Base-by-base conservation (phyloP, 768 basidiomycete genomes). In the Lactifluus piperatus region DNA sequence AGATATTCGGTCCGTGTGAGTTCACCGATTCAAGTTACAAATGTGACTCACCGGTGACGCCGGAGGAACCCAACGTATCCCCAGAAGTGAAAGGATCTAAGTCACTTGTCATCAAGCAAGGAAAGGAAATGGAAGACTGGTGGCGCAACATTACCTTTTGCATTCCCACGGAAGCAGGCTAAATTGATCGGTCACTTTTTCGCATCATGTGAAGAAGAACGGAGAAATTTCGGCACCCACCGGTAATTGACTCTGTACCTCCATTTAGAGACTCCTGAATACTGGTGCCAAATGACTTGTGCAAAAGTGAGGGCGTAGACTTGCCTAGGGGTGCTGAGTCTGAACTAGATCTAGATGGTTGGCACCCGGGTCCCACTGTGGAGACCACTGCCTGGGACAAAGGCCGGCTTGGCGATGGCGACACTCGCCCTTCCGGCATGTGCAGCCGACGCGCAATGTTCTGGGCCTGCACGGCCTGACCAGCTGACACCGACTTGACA, bases 401-500 rank as follows among this genome's bases (percentile, higher is more conserved):
- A 26, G 74, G 70, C 9, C 75, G 75, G 63, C 72, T 76, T 2
- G 69, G 71, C 0, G 68, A 66, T 3, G 76, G 77, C 0, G 75
- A 75, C 2, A 67, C 66, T 36, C 78, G 70, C 22, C 77, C 77
- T 52, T 79, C 76, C 0, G 79, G 79, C 18, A 80, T 77, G 60
- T 80, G 77, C 51, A 80, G 65, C 24, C 74, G 73, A 26, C 75
- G 73, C 22, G 79, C 79, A 16, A 80, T 74, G 48, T 69, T 71
- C 61, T 77, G 75, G 7, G 79, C 79, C 60, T 81, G 79, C 2
- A 68, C 76, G 2, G 71, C 73, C 68, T 80, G 79, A 39, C 76
- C 79, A 1, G 67, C 68, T 18, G 76, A 73, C 32, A 80, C 72
- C n/a, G 71, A 74, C 64, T 73, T 76, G 24, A 75, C 78, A 26